Evolutionary conservation across 169 alveolate species (phyloP), one percentile per base, ranked within the genome.

Genomic region (Plasmodium malariae): DNA sequence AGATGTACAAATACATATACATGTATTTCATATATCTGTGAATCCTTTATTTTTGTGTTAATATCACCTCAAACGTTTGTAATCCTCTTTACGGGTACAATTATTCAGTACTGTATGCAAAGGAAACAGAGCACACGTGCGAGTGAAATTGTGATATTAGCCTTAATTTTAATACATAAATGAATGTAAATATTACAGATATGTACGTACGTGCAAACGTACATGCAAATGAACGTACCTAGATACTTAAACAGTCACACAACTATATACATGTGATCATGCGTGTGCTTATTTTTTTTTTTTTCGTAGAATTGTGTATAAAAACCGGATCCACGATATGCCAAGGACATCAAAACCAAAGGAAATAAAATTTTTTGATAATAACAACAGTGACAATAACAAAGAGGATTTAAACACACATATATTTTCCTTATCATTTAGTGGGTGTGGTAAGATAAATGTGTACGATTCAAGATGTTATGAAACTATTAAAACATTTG

Each of bases 301-400:
- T 80, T 43, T 60, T 54, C 28, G 32, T 43, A 83, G 91, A 32
- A 2, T 68, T 11, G 83, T 83, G 3, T 83, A 83, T 32, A 83
- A 83, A 49, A 83, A 37, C 43, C 51, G 91, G 37, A 68, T 83
- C 17, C 91, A 83, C 32, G 73, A 63, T 24, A 57, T 30, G 28
- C 17, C 43, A 6, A 57, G 24, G 1, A 26, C 34, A 1, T 54
- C 54, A 1, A 11, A 63, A 21, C 89, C 89, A 28, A 65, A 37
- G 43, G 83, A 83, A 83, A 65, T 83, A 78, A 78, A 78, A 78
- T 78, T 78, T 68, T 63, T 45, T 32, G 28, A 45, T 28, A 11
- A 32, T 12, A 40, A 63, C 30, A 78, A 45, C 24, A 59, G 48
- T 12, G 34, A 40, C 12, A n/a, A 28, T 6, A 43, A 78, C n/a